phyloP scores from a whole-genome alignment of 2,329 filamentous ascomycete species.

The Pseudogymnoascus pannorum region DNA sequence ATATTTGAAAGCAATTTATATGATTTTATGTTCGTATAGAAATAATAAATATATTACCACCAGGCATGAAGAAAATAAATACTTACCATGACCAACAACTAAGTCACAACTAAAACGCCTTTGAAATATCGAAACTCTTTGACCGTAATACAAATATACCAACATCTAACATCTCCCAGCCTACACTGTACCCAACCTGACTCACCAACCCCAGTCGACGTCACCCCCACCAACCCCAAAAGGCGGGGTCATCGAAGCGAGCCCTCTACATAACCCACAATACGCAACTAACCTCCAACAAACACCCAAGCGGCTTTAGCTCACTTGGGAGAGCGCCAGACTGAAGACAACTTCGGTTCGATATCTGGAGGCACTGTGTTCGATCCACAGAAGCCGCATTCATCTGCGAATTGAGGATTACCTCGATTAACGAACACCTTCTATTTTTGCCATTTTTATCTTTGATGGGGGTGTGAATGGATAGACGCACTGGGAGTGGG shows the following conservation, averaged over 20 bases:
- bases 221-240: background rate
- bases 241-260: background rate
- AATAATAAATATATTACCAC: background rate
- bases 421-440: slow-evolving; percentile 12
- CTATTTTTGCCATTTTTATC: slow-evolving; percentile 8
- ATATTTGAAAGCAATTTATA: too few species aligned
- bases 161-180: background rate
- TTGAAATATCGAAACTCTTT: background rate
- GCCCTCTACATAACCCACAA: slow-evolving; percentile 1
- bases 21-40: background rate
- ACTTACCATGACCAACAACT: background rate
- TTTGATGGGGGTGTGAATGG: background rate
- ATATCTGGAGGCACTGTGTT: slow-evolving; percentile 16
- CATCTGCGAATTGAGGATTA: slow-evolving; percentile 12
- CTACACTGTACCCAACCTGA: background rate
- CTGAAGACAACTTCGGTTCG: slow-evolving; percentile 14
- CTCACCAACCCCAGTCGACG: background rate
- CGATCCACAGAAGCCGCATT: slow-evolving; percentile 16
- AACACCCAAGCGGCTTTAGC: slow-evolving; percentile 14
- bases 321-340: slow-evolving; percentile 16
- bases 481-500: too few species aligned
- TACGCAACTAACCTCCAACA: background rate
- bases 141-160: background rate
- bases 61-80: background rate
- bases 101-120: background rate